phyloP scores from a whole-genome alignment of 2,329 filamentous ascomycete species.

The Colletotrichum aenigma region DNA sequence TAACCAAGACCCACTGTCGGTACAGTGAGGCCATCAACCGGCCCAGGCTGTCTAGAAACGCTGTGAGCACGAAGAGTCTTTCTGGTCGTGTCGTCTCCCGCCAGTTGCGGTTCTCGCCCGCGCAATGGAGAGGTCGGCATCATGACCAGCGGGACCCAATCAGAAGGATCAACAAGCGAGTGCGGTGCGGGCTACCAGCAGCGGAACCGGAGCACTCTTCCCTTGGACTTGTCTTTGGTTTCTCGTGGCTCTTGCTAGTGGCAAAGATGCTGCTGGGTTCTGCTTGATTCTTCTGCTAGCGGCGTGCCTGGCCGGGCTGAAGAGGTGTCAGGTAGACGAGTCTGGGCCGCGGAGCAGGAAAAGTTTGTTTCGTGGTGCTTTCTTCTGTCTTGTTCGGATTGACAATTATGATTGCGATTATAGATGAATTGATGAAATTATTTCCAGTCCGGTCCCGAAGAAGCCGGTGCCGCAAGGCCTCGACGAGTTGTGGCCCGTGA shows the following conservation, averaged over 20 bases:
- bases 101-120: neutral
- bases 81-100: neutral
- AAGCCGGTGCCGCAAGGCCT: neutral
- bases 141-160: neutral
- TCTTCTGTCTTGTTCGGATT: neutral
- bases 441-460: neutral
- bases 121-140: neutral
- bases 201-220: neutral
- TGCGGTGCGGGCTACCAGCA: neutral
- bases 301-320: slow-evolving; percentile 3
- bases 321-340: slow-evolving; percentile 2
- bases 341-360: neutral
- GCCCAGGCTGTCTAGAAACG: neutral
- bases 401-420: neutral
- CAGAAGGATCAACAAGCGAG: neutral
- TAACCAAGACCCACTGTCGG: neutral
- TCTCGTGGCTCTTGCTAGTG: neutral
- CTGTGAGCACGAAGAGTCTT: neutral
- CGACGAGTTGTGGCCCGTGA: neutral
- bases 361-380: slow-evolving; percentile 11
- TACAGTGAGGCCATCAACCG: neutral
- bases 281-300: neutral
- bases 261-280: neutral
- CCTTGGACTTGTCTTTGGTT: neutral
- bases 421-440: neutral